Conservation (phyloP, 805 yeast species). For the Candida ipomoeae region DNA sequence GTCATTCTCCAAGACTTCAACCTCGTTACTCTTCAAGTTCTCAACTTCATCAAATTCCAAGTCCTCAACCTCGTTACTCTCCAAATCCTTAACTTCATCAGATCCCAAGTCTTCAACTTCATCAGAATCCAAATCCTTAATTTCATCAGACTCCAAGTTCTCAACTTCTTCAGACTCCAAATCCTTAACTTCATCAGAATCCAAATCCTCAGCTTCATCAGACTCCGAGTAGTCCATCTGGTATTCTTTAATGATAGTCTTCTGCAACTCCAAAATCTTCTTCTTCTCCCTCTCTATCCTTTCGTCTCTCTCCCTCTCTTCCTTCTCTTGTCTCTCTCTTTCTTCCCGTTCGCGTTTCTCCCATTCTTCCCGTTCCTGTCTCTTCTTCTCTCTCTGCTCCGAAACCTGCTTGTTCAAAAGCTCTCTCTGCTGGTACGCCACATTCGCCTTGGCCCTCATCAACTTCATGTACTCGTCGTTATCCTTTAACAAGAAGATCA, state of each 20-base stretch:
- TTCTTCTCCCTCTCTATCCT: neutral
- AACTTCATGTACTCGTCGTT: slow-evolving; percentile 43
- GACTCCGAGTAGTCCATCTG: no score
- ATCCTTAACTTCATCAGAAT: no score
- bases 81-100: no score
- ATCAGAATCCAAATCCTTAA: no score
- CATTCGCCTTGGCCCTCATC: slow-evolving; percentile 41
- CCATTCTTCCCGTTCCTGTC: neutral
- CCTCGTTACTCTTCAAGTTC: neutral
- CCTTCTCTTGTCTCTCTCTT: neutral
- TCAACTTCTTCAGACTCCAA: no score
- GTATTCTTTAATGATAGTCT: neutral
- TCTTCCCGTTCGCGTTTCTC: neutral
- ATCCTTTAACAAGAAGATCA: slow-evolving; percentile 52
- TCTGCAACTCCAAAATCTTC: neutral
- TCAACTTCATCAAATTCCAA: no score
- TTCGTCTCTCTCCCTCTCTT: neutral
- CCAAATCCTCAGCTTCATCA: no score
- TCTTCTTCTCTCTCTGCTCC: slow-evolving; percentile 2
- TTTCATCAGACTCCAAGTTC: no score
- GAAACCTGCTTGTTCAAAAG: slow-evolving; percentile 10
- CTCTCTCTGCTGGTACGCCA: slow-evolving; percentile 41
- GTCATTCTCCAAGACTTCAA: neutral
- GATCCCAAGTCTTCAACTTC: no score
- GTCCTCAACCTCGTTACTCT: no score